Conservation (phyloP, 192 early-diverging fungal genomes). For the Mortierella hygrophila region DNA sequence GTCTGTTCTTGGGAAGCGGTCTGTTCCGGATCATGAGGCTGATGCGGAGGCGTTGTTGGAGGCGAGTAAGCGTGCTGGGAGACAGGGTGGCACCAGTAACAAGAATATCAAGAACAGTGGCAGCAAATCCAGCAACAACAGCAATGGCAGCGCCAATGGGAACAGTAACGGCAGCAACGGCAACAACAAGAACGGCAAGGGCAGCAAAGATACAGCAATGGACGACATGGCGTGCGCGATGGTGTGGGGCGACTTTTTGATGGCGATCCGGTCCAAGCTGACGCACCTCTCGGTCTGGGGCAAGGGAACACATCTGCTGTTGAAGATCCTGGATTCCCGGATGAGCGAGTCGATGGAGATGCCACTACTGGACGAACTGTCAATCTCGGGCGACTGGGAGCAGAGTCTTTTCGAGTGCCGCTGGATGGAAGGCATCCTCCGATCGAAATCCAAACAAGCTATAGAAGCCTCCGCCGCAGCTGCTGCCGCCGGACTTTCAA, state of each 20-base stretch:
- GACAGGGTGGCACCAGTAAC: not conserved
- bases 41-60: not conserved
- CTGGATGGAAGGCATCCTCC: conserved; percentile 10
- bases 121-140: not conserved
- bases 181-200: conserved; percentile 7
- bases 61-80: not conserved
- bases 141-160: not conserved
- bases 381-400: not conserved
- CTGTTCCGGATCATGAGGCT: not conserved
- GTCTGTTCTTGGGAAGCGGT: not conserved
- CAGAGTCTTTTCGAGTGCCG: conserved; percentile 8
- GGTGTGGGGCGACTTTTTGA: conserved; percentile 5
- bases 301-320: not conserved
- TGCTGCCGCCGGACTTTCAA: not conserved
- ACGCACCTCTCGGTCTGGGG: conserved; percentile 12
- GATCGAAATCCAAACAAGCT: conserved; percentile 5
- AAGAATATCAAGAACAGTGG: not conserved
- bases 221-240: not conserved
- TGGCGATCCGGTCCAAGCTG: conserved; percentile 17
- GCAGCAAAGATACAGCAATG: not conserved
- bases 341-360: not conserved
- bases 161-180: not conserved
- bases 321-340: not conserved
- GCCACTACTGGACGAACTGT: not conserved
- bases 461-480: not conserved